Evolutionary conservation across 2,329 filamentous ascomycete species (phyloP).

Genomic region (Graphilbum fragrans): DNA sequence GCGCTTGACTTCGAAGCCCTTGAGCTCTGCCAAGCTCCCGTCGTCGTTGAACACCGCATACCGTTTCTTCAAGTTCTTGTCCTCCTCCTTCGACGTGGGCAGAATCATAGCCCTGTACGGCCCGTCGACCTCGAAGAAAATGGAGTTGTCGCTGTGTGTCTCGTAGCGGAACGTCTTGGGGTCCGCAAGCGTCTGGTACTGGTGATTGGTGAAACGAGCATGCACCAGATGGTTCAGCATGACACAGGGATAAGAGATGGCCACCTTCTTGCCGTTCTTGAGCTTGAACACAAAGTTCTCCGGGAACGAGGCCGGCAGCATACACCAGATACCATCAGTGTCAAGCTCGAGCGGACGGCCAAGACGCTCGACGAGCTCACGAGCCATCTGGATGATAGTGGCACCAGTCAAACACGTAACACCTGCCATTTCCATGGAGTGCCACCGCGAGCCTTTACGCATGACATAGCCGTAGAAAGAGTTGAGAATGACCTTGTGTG

Average conservation of each 20-base stretch:
- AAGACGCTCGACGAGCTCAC: slow-evolving; percentile 84
- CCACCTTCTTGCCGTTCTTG: slow-evolving; percentile 89
- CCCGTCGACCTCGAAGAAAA: slow-evolving; percentile 98
- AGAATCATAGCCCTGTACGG: slow-evolving; percentile 96
- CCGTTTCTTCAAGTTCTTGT: slow-evolving; percentile 98
- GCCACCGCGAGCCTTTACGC: slow-evolving; percentile 97
- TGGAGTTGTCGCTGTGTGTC: slow-evolving; percentile 96
- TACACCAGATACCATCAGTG: slow-evolving; percentile 99
- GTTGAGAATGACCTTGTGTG: slow-evolving; percentile 98
- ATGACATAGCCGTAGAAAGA: slow-evolving; percentile 99
- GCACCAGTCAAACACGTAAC: slow-evolving; percentile 95
- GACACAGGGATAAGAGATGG: slow-evolving; percentile 96
- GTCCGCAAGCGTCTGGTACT: slow-evolving; percentile 86
- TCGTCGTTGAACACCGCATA: slow-evolving; percentile 99
- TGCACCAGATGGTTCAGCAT: slow-evolving; percentile 99
- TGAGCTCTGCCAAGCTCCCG: slow-evolving; percentile 85
- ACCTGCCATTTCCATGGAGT: slow-evolving; percentile 98
- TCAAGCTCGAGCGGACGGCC: slow-evolving; percentile 88
- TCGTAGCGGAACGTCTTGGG: slow-evolving; percentile 76
- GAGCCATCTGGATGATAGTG: slow-evolving; percentile 91
- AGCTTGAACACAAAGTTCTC: slow-evolving; percentile 93
- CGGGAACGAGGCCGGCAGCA: slow-evolving; percentile 88
- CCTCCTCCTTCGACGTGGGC: slow-evolving; percentile 95
- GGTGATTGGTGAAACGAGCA: slow-evolving; percentile 87
- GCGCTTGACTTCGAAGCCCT: slow-evolving; percentile 95